These are phyloP conservation scores for Zelopaecilomyces penicillatus DNA, from an alignment of 2,329 filamentous ascomycete species.

Conservation along the genomic window DNA sequence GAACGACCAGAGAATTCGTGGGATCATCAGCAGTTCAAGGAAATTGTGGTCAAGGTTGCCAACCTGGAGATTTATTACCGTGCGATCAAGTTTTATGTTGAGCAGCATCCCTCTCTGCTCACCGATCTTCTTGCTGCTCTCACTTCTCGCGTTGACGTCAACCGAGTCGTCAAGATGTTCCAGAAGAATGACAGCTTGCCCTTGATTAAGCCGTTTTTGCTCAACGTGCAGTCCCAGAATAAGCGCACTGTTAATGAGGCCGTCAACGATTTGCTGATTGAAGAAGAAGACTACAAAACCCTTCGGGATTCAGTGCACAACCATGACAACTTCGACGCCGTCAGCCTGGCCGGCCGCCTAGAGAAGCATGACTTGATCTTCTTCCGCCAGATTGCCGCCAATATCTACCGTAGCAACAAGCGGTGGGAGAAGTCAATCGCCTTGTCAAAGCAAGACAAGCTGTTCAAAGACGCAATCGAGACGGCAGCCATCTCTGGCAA, in stretches of 20 bases:
- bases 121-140: slow-evolving; percentile 92
- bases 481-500: slow-evolving; percentile 89
- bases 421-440: slow-evolving; percentile 98
- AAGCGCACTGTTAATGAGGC: slow-evolving; percentile 97
- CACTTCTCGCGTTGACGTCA: slow-evolving; percentile 92
- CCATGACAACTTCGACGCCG: slow-evolving; percentile 97
- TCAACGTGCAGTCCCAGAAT: slow-evolving; percentile 94
- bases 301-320: slow-evolving; percentile 95
- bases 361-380: slow-evolving; percentile 98
- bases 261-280: slow-evolving; percentile 94
- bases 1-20: slow-evolving; percentile 94
- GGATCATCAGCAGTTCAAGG: slow-evolving; percentile 99
- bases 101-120: slow-evolving; percentile 89
- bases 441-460: slow-evolving; percentile 96
- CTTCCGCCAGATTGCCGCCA: slow-evolving; percentile 97
- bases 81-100: slow-evolving; percentile 90
- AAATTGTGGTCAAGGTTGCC: slow-evolving; percentile 93
- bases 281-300: slow-evolving; percentile 99
- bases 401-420: slow-evolving; percentile 99
- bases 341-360: slow-evolving; percentile 81
- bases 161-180: slow-evolving; percentile 98
- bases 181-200: slow-evolving; percentile 97
- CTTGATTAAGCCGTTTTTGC: slow-evolving; percentile 95
- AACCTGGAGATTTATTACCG: slow-evolving; percentile 99
- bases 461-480: slow-evolving; percentile 99